Evolutionary conservation across 768 basidiomycete genomes (phyloP).

Genomic region (Polyporus arcularius): DNA sequence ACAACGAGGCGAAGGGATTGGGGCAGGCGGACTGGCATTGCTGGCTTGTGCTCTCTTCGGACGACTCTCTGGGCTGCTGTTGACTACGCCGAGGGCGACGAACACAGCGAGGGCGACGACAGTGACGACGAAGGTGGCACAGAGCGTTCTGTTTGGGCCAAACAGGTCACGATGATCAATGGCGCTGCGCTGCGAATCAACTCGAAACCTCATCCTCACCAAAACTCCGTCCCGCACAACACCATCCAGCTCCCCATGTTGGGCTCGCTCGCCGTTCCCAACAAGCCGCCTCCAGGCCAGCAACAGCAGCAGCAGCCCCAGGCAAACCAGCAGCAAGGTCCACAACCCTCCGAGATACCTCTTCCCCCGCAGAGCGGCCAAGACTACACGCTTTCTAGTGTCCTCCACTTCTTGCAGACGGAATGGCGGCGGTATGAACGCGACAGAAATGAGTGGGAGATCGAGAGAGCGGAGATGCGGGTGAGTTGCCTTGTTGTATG

Average conservation of each 20-base stretch:
- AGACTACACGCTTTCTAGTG: conserved; percentile 90
- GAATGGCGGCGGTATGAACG: conserved; percentile 98
- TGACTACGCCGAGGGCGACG: neutral
- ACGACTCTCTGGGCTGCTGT: neutral
- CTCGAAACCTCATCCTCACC: conserved; percentile 27
- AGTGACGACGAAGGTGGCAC: neutral
- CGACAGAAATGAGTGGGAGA: conserved; percentile 99
- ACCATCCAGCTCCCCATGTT: conserved; percentile 67
- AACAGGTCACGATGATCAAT: conserved; percentile 29
- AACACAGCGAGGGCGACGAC: neutral
- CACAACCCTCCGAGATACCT: conserved; percentile 57
- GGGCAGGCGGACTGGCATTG: conserved; percentile 10
- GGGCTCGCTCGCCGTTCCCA: conserved; percentile 64
- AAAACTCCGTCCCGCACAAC: conserved; percentile 19
- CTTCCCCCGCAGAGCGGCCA: conserved; percentile 85
- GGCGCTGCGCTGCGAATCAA: conserved; percentile 26
- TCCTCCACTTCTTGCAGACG: conserved; percentile 96
- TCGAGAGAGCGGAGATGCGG: conserved; percentile 98
- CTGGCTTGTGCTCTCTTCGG: neutral
- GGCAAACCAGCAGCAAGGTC: conserved; percentile 56
- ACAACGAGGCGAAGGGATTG: conserved; percentile 18
- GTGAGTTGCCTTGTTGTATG: conserved; percentile 48
- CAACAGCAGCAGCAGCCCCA: conserved; percentile 45
- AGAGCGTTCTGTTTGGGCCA: conserved; percentile 24
- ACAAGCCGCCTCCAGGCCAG: conserved; percentile 36